Conservation (phyloP, 257 asterid genomes). For the Haberlea rhodopensis region DNA sequence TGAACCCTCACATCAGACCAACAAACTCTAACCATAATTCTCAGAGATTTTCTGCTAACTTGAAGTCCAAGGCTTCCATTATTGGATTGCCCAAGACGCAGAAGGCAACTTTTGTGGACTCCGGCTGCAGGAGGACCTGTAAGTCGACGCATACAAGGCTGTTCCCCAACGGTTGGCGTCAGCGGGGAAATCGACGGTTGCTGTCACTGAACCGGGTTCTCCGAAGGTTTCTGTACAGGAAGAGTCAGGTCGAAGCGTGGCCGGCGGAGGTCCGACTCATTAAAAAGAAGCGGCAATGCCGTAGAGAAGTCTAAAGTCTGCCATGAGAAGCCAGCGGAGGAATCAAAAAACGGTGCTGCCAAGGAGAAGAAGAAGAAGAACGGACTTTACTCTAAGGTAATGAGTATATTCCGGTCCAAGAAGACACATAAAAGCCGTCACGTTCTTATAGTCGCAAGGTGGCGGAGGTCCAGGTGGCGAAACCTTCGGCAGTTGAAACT, state of each 20-base stretch:
- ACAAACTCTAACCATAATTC: conserved; percentile 46
- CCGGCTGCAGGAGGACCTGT: conserved; percentile 38
- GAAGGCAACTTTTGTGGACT: conserved; percentile 42
- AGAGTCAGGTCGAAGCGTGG: conserved; percentile 80
- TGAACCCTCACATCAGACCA: conserved; percentile 28
- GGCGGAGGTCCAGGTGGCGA: conserved; percentile 22
- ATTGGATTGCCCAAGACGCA: conserved; percentile 77
- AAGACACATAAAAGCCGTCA: conserved; percentile 17
- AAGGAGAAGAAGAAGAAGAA: conserved; percentile 17
- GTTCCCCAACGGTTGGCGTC: conserved; percentile 62
- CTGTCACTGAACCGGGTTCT: conserved; percentile 68
- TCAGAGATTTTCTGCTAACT: conserved; percentile 46
- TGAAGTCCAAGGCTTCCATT: conserved; percentile 55
- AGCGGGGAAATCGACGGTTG: conserved; percentile 35
- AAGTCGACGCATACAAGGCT: conserved; percentile 46
- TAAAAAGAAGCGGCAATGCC: conserved; percentile 35
- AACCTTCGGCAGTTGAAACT: conserved; percentile 27
- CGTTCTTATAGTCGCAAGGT: conserved; percentile 21
- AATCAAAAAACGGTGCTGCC: background rate
- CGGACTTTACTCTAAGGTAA: conserved; percentile 41
- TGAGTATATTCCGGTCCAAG: conserved; percentile 40
- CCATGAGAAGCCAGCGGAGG: conserved; percentile 27
- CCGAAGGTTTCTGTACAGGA: conserved; percentile 93
- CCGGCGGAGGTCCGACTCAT: conserved; percentile 54
- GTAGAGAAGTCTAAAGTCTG: conserved; percentile 32